phyloP scores from a whole-genome alignment of 1,284 basidiomycete genomes.

The Sporisorium exsertum region DNA sequence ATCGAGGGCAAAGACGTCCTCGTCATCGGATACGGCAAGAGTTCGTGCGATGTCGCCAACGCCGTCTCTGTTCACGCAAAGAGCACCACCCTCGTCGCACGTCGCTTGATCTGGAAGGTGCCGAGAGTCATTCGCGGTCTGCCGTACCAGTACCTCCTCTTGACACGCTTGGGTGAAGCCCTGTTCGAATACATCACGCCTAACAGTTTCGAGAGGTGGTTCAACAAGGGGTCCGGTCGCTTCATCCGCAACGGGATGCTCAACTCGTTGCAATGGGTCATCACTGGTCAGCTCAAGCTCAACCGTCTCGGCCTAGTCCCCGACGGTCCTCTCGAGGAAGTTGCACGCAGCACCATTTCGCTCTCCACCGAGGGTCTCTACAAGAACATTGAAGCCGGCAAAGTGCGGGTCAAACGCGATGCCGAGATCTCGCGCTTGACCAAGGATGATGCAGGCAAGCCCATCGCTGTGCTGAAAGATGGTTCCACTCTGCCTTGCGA shows the following conservation, averaged over 20 bases:
- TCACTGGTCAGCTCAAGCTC: constrained; percentile 50
- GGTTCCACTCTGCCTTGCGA: constrained; percentile 44
- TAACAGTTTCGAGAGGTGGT: constrained; percentile 40
- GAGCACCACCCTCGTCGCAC: constrained; percentile 52
- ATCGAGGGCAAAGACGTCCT: constrained; percentile 51
- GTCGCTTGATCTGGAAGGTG: constrained; percentile 61
- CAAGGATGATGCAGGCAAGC: constrained; percentile 8
- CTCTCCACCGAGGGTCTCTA: constrained; percentile 59
- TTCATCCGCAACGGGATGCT: constrained; percentile 55
- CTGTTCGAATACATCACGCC: constrained; percentile 61
- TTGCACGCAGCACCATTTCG: constrained; percentile 57
- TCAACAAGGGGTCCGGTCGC: constrained; percentile 37
- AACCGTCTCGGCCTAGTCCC: constrained; percentile 44
- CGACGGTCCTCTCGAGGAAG: constrained; percentile 52
- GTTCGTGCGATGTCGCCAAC: constrained; percentile 59
- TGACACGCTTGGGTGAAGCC: constrained; percentile 56
- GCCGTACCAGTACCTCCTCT: constrained; percentile 57
- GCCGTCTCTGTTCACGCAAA: constrained; percentile 45
- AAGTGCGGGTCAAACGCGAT: constrained; percentile 31
- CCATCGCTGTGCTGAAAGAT: constrained; percentile 33
- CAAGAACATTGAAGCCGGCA: constrained; percentile 45
- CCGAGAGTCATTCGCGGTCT: constrained; percentile 53
- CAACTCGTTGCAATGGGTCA: constrained; percentile 44
- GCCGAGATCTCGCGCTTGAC: constrained; percentile 28
- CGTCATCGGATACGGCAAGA: constrained; percentile 61